Evolutionary conservation across 176 grass and related monocot species (phyloP).

Genomic region (Zizania latifolia): DNA sequence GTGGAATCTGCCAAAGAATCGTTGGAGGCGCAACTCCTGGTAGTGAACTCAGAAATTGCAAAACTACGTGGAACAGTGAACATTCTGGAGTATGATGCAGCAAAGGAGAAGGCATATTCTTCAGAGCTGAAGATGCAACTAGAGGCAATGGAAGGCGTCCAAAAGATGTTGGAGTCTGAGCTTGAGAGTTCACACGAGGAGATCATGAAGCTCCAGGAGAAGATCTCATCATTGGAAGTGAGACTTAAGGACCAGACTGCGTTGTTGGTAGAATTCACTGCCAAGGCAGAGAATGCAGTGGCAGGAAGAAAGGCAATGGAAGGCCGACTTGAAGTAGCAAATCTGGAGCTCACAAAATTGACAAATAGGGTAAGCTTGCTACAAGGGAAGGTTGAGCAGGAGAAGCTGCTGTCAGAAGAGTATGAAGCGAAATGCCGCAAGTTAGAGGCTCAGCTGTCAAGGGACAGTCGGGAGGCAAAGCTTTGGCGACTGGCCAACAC

Average conservation of each 20-base stretch:
- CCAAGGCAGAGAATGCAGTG: constrained; percentile 51
- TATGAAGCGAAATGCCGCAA: constrained; percentile 67
- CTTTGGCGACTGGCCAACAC: constrained; percentile 47
- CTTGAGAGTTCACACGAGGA: constrained; percentile 46
- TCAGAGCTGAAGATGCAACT: constrained; percentile 49
- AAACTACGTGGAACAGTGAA: constrained; percentile 17
- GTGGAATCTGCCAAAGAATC: constrained; percentile 34
- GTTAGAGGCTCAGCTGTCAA: constrained; percentile 69
- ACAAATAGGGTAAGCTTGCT: constrained; percentile 49
- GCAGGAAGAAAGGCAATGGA: constrained; percentile 44
- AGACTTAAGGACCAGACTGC: constrained; percentile 60
- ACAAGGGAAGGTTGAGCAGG: constrained; percentile 67
- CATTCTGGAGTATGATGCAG: constrained; percentile 28
- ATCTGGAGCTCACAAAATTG: constrained; percentile 49
- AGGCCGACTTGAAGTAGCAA: constrained; percentile 53
- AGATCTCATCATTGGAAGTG: constrained; percentile 45
- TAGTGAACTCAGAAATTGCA: constrained; percentile 28
- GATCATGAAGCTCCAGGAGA: constrained; percentile 50
- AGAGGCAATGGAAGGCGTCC: constrained; percentile 51
- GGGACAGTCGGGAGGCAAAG: constrained; percentile 52
- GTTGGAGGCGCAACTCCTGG: constrained; percentile 39
- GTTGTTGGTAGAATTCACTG: constrained; percentile 60
- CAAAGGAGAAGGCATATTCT: constrained; percentile 44
- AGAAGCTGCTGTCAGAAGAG: constrained; percentile 73
- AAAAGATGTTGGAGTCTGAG: constrained; percentile 57